Evolutionary conservation across 1,139 yeast genomes (phyloP).

Genomic region (Magnusiomyces suaveolens): DNA sequence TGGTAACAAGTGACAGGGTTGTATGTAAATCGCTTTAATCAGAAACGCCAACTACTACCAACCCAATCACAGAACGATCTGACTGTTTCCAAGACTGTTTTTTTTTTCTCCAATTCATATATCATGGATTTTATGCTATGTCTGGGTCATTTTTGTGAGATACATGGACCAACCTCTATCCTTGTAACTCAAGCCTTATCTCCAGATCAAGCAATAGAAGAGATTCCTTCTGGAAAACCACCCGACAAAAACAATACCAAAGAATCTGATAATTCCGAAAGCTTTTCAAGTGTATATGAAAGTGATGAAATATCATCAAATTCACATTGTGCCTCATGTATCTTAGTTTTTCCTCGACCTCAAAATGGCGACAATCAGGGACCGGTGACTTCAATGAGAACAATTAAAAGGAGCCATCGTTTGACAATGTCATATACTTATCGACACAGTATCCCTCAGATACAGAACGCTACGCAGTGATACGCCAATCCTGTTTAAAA

Average conservation of each 20-base stretch:
- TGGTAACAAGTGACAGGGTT: too few relatives aligned
- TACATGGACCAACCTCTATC: constrained; percentile 75
- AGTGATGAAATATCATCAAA: neutral
- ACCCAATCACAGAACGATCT: neutral
- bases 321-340: constrained; percentile 6
- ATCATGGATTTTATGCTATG: constrained; percentile 24
- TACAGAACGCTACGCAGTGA: constrained; percentile 43
- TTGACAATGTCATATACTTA: constrained; percentile 3
- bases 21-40: neutral
- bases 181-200: constrained; percentile 55
- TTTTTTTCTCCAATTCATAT: neutral
- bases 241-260: neutral
- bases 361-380: neutral
- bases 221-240: constrained; percentile 10
- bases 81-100: neutral
- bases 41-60: too few relatives aligned
- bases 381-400: constrained; percentile 3
- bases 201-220: constrained; percentile 21
- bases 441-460: constrained; percentile 61
- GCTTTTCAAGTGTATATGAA: neutral
- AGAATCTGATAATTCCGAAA: neutral
- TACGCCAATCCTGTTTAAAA: constrained; percentile 39
- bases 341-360: neutral
- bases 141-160: constrained; percentile 77
- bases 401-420: neutral